Base-by-base conservation (phyloP, 2,329 filamentous ascomycete species). In the Beauveria sp. region DNA sequence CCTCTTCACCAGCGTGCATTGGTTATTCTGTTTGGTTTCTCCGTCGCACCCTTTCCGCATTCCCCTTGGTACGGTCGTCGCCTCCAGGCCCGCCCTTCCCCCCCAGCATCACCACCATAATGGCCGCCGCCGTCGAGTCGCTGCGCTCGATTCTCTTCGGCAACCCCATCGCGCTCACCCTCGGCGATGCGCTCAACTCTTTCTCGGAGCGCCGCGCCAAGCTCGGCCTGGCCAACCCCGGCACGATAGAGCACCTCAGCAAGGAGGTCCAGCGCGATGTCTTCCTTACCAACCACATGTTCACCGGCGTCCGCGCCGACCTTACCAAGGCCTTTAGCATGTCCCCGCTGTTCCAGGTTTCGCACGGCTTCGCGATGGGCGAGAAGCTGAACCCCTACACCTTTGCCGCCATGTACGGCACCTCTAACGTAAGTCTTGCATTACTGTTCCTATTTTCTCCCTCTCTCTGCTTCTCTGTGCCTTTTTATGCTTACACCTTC, bases 241-340 rank as follows among this genome's bases (percentile, higher is more conserved):
- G 95, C 70, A 93, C 90, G 58, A 88, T 97, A 68, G 95, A 99
- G 78, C 88, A 87, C 72, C 88, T 96, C 74, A 85, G 89, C 69
- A 88, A 89, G 74, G 95, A 99, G 81, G 92, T 97, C 65, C 89
- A 96, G 80, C 92, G 93, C 78, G 93, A 97, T 84, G 93, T 97
- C 69, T 88, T 98, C 74, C 86, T 97, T 71, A 95, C 89, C 79
- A 96, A 97, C 82, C 90, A 91, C 76, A 96, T 95, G 87, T 98
- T 99, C 82, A 90, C 91, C 50, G 95, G 95, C 71, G 84, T 99
- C 75, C 90, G 93, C 74, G 96, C 93, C 75, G 95, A 99, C 77
- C 82, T 98, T 74, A 97, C 92, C 74, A 98, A 97, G 83, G 88
- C 91, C 73, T 96, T 98, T 79, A 95, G 92, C 83, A 86, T 96